Evolutionary conservation across 352 stramenopile species (phyloP).

Genomic region (Phytophthora aleatoria): DNA sequence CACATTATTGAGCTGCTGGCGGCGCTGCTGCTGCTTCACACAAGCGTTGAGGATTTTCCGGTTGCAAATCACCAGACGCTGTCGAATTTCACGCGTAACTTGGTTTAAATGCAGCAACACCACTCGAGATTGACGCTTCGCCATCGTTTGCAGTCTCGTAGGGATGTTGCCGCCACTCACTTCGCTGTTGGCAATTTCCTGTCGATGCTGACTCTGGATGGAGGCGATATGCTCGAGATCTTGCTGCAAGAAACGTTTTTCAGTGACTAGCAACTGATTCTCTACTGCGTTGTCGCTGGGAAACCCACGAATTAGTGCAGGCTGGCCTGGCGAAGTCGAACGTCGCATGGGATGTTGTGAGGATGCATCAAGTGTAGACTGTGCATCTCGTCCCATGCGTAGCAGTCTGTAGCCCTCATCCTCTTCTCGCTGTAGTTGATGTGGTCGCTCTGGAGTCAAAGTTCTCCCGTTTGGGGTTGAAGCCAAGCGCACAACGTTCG

Average conservation of each 20-base stretch:
- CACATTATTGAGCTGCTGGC: conserved; percentile 11
- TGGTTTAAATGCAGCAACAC: conserved; percentile 58
- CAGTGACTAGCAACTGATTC: conserved; percentile 53
- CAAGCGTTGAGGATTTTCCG: conserved; percentile 61
- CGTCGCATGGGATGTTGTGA: conserved; percentile 4
- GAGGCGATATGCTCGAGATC: conserved; percentile 49
- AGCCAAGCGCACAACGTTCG: conserved; percentile 26
- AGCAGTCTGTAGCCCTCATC: conserved; percentile 29
- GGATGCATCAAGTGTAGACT: conserved; percentile 20
- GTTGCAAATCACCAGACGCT: conserved; percentile 66
- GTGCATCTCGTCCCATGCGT: conserved; percentile 22
- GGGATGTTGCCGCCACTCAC: neutral
- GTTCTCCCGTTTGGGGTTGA: conserved; percentile 14
- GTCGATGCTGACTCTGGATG: conserved; percentile 31
- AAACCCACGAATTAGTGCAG: conserved; percentile 64
- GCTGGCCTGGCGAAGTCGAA: conserved; percentile 7
- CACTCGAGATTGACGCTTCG: conserved; percentile 31
- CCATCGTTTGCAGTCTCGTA: conserved; percentile 9
- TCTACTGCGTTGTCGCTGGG: conserved; percentile 47
- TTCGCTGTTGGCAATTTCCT: conserved; percentile 16
- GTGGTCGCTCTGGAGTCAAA: conserved; percentile 1
- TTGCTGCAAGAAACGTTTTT: conserved; percentile 65
- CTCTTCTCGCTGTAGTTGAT: conserved; percentile 21
- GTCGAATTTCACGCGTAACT: conserved; percentile 46
- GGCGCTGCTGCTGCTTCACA: conserved; percentile 49